Base-by-base conservation (phyloP, 495 filamentous ascomycete species). In the Trichoderma gamsii region DNA sequence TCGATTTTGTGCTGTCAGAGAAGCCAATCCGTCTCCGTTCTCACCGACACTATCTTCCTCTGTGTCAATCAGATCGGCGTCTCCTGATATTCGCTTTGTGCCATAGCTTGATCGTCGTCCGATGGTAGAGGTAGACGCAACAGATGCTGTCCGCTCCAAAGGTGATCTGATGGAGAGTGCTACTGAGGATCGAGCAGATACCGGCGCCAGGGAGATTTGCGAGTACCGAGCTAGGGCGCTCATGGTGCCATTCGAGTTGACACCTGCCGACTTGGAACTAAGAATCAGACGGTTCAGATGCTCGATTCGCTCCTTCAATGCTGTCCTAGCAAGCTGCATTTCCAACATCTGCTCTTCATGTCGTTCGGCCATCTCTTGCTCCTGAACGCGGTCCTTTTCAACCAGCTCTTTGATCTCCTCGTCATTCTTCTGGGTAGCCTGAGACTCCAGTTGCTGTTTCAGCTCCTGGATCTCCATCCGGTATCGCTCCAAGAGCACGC, bases 291-390 rank as follows among this genome's bases (percentile, higher is more conserved):
- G 90, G 77, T 97, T 99, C 7, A 99, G 85, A 79, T 99, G 95
- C 78, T 97, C 93, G 70, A 99, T 99, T 35, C 95, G 88, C 78
- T 98, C 94, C 73, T 99, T 98, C 64, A 99, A 78, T 6, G 96
- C 96, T 2, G 94, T 99, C 32, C 96, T 86, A 16, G 95, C 95
- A 35, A 99, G 84, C 76, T 99, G 95, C 88, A 99, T 99, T 76
- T 98, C 95, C 59, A 98, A 82, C 83, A 99, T 93, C 75, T 99
- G 95, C 75, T 99, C 95, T 72, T 96, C 93, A 73, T 97, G 96
- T 41, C 95, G 89, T 66, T 88, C 83, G 68, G 90, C 87, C 68
- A 87, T 82, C 71, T 91, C 87, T 74, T 90, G 87, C 70, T 83
- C 78, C 16, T 81, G 80, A 63, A 85, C 83, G 38, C 80, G 86